Base-by-base conservation (phyloP, 2,329 filamentous ascomycete species). In the Scopulariopsis brevicaulis region DNA sequence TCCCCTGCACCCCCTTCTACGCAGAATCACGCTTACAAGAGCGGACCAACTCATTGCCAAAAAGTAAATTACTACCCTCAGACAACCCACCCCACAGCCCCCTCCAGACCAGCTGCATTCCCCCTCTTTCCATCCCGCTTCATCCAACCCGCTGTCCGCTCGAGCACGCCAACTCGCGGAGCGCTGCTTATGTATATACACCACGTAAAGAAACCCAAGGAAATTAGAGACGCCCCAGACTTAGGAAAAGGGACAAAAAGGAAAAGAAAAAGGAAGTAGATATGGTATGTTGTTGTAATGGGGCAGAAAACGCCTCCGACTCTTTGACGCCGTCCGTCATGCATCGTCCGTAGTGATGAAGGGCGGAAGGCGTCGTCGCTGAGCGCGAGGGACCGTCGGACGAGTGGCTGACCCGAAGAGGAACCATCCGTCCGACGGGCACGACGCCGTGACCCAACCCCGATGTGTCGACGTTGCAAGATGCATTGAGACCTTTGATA, bases 321-420 rank as follows among this genome's bases (percentile, higher is more conserved):
- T 48, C 34, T 52, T 58, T 53, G 56, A 58, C 56, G 56, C 56
- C 56, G 56, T 58, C 20, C 35, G 56, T 58, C 50, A 58, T 58
- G 56, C 56, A 58, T 48, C 56, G 50, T 54, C 50, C 53, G 48
- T 58, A n/a, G 22, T 24, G 46, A n/a, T 8, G 5, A 4, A 46
- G n/a, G n/a, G n/a, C n/a, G n/a, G n/a, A n/a, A n/a, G 18, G 40
- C n/a, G 14, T 15, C 40, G n/a, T n/a, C 15, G 37, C n/a, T n/a
- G n/a, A n/a, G n/a, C n/a, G n/a, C n/a, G n/a, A n/a, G n/a, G 40
- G 40, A 8, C 40, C 40, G 40, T 46, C 15, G 15, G 8, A 15
- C 7, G 8, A 32, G 28, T n/a, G 18, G 18, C 14, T n/a, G n/a
- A 12, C 5, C 37, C 15, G n/a, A n/a, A 46, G 40, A 18, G 40